Evolutionary conservation across 352 stramenopile genomes (phyloP), one percentile per base, ranked within the genome.

Genomic region (Achlya hypogyna): DNA sequence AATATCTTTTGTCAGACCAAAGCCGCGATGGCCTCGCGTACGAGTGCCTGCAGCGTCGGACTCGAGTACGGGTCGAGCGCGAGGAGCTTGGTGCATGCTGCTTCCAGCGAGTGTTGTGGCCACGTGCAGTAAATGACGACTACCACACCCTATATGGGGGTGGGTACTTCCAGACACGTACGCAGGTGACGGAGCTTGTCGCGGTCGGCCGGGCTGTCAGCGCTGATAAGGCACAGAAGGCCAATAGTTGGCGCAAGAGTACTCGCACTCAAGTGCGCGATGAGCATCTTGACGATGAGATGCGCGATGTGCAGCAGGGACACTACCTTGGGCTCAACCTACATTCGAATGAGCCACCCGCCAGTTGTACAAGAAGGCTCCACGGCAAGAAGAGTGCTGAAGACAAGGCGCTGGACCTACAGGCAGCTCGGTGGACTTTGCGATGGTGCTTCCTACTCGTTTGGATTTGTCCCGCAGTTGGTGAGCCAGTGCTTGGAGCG

Each of bases 381-480:
- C 25, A 56, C 49, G 18, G 25, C 14, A 20, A 56, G 49, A 16
- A 56, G 49, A 12, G 31, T 12, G 31, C 2, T 56, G 25, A 56
- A 38, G 25, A n/a, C 49, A 9, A 56, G 49, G 12, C 49, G 49
- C n/a, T 56, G 49, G 1, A 56, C 31, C 49, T 56, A 56, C n/a
- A n/a, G n/a, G n/a, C n/a, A n/a, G n/a, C n/a, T n/a, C n/a, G n/a
- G 49, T 56, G 25, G 10, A 10, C 31, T 22, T 56, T 9, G 8
- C 6, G 10, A 3, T 8, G 2, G 31, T 10, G 49, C n/a, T 3
- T 20, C 8, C 3, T 20, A 67, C 60, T 32, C 42, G 38, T 34
- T 67, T 67, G 5, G 60, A 56, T 28, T 67, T 67, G 47, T 67
- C 51, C 8, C 42, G 47, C 9, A 67, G 32, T 28, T 67, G 60